Base-by-base conservation (phyloP, 495 filamentous ascomycete species). In the Aspergillus hancockii region DNA sequence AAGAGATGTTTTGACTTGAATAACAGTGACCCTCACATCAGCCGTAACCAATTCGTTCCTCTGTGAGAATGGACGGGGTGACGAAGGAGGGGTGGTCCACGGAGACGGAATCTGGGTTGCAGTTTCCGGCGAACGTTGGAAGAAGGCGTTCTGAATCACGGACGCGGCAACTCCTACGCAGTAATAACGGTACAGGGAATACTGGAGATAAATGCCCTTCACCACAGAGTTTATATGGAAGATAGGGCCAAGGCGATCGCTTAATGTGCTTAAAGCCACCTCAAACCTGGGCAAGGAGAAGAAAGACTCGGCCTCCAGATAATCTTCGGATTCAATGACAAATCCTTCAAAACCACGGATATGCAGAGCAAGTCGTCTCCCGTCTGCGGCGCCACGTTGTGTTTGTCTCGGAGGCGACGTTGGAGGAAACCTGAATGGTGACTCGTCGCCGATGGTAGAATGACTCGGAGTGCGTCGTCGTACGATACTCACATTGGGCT, bases 131-230 rank as follows among this genome's bases (percentile, higher is more conserved):
- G 71, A 57, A 0, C 77, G 76, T 36, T 75, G 80, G 63, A 83
- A 76, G 67, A 97, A 90, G 7, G 92, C 90, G 58, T 87, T 85
- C 54, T 82, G 81, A 13, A 98, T 71, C 9, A 95, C 89, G 57
- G 85, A 87, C 21, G 81, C 71, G 28, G 95, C 95, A 49, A 98
- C 83, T 12, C 88, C 89, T 28, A 93, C 79, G n/a, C 92, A 87
- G 66, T 97, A 98, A 67, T 96, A 93, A 6, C 93, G 87, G 69
- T 95, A 97, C 1, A 99, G 81, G 4, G 95, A 98, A 67, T 97
- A 98, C 32, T 96, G 88, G 4, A 96, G 62, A 58, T 88, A 85
- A 2, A 99, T 67, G 8, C 88, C 89, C 67, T 87, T 89, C 30
- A 93, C 78, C 43, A 89, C 80, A 1, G 92, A 90, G 65, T 92